These are phyloP conservation scores for Cryoendolithus antarcticus DNA, from an alignment of 2,329 filamentous ascomycete species.

Conservation along the genomic window DNA sequence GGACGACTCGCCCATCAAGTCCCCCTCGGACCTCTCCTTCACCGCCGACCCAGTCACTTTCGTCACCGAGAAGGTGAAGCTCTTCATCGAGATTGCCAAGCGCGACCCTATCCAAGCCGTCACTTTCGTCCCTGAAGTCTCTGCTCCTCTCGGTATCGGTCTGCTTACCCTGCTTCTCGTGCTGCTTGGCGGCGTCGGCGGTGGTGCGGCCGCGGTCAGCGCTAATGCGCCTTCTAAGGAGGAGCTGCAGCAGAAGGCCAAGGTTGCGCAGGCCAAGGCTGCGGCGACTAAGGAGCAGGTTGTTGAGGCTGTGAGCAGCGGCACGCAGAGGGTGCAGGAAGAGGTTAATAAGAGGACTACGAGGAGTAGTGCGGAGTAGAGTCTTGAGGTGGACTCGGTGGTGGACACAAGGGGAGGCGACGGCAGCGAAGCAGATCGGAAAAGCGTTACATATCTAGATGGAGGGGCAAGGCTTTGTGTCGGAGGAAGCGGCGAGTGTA, in stretches of 20 bases:
- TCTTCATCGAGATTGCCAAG: conserved; percentile 77
- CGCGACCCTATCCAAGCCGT: conserved; percentile 71
- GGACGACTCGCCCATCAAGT: conserved; percentile 47
- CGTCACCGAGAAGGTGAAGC: conserved; percentile 82
- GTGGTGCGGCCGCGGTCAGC: conserved; percentile 40
- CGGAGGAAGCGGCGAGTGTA: too few relatives aligned
- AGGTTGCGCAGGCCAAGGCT: conserved; percentile 63
- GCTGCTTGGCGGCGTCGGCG: conserved; percentile 52
- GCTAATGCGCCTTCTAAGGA: conserved; percentile 44
- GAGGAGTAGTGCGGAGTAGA: conserved; percentile 12
- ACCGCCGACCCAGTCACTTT: conserved; percentile 78
- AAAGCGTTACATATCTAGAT: too few relatives aligned
- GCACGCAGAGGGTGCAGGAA: conserved; percentile 63
- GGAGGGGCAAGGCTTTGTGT: too few relatives aligned
- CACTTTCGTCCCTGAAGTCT: conserved; percentile 84
- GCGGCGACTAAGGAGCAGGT: conserved; percentile 55
- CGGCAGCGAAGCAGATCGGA: too few relatives aligned
- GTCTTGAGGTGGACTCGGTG: not conserved
- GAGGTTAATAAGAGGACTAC: conserved; percentile 51
- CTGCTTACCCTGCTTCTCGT: conserved; percentile 58
- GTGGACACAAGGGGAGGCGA: too few relatives aligned
- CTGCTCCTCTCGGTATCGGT: conserved; percentile 63
- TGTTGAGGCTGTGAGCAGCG: conserved; percentile 47
- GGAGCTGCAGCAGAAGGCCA: conserved; percentile 58
- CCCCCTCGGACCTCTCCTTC: conserved; percentile 71